Evolutionary conservation across 2,329 filamentous ascomycete genomes (phyloP), one percentile per base, ranked within the genome.

Genomic region (Hypoxylon sp.): DNA sequence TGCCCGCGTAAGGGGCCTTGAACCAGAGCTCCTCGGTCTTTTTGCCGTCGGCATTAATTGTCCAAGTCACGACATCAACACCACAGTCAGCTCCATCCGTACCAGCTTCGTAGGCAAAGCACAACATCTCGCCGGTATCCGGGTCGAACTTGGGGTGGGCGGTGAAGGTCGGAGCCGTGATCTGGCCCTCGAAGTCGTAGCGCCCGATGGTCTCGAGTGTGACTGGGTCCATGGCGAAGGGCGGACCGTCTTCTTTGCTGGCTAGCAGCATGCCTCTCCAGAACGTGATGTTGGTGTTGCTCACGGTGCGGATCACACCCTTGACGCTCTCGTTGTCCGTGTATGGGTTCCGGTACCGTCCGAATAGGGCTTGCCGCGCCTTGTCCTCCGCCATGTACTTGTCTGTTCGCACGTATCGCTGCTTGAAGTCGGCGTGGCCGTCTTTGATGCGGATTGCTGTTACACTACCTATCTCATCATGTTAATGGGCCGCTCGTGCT

Each of bases 231-330:
- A 86, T 78, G 0, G 83, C 82, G 65, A 80, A 86, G 0, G 84
- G 84, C 12, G 82, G 83, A 0, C 81, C 80, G 61, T 85, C 83
- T 60, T 89, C 87, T 69, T 88, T 89, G 54, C 78, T 80, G 0
- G 85, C 85, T 3, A 88, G 77, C 61, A 88, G 70, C 48, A 84
- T 80, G 0, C 85, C 85, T 6, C 84, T 78, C 82, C 85, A 89
- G 70, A 84, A 87, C 1, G 85, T 78, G n/a, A 89, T 77, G 61
- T 89, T 89, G 1, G 87, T 89, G 67, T 89, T 89, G 2, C 83
- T 81, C 0, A 85, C 85, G 0, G 85, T 88, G 21, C 85, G 78
- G 41, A 88, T 84, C 4, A 87, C 82, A 1, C 84, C 84, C 52
- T 81, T 82, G 5, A 87, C 85, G 64, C 80, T 81, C 73, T 86